Evolutionary conservation across 2,329 filamentous ascomycete genomes (phyloP).

Genomic region (Diaporthe citriasiana): DNA sequence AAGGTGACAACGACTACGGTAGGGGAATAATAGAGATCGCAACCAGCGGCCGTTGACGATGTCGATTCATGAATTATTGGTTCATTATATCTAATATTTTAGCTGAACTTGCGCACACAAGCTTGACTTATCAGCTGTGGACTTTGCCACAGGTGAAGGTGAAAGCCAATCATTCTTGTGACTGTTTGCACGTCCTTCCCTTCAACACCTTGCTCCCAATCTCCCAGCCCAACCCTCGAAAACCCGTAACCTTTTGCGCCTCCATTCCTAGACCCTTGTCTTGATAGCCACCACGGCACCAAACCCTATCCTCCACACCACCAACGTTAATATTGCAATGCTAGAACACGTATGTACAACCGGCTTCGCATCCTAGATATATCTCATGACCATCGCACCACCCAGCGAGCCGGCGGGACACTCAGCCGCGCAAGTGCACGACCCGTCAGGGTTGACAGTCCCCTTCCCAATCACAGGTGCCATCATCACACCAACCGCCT

Average conservation of each 20-base stretch:
- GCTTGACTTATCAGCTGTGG: not conserved
- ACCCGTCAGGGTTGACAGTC: conserved; percentile 17
- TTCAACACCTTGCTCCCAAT: not conserved
- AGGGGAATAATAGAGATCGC: no score
- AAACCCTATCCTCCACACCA: no score
- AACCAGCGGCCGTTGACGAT: no score
- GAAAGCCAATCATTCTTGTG: not conserved
- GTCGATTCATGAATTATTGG: not conserved
- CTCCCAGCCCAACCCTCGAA: not conserved
- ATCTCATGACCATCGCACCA: conserved; percentile 20
- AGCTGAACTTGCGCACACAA: not conserved
- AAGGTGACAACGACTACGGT: no score
- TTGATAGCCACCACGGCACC: not conserved
- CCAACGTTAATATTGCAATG: not conserved
- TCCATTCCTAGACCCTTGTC: not conserved
- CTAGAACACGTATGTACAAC: not conserved
- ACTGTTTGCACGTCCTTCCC: not conserved
- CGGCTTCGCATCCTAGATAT: not conserved
- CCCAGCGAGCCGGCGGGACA: conserved; percentile 30
- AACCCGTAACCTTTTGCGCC: not conserved
- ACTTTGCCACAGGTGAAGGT: not conserved
- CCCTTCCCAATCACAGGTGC: conserved; percentile 13
- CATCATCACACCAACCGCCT: not conserved
- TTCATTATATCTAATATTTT: not conserved
- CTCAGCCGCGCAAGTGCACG: conserved; percentile 32